Evolutionary conservation across 768 basidiomycete species (phyloP).

Genomic region (Termitomyces sp.): DNA sequence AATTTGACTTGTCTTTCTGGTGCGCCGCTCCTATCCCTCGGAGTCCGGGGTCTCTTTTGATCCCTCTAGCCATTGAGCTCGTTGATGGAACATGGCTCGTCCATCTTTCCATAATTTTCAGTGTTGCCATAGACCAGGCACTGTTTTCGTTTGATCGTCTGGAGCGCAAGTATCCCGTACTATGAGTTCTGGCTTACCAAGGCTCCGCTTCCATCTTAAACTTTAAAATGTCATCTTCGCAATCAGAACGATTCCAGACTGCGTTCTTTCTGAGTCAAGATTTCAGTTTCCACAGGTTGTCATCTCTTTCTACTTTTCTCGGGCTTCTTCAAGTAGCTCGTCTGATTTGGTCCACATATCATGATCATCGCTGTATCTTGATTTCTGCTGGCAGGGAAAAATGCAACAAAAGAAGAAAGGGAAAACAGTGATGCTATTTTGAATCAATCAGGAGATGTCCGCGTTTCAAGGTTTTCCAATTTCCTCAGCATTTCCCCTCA

Average conservation of each 20-base stretch:
- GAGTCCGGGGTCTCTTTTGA: neutral
- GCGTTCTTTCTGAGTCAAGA: neutral
- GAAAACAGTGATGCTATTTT: too few species aligned
- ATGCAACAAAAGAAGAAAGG: too few species aligned
- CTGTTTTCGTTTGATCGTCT: too few species aligned
- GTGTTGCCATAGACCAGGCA: neutral
- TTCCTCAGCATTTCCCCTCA: neutral
- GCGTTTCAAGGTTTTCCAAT: neutral
- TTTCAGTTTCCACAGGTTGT: neutral
- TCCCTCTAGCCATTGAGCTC: neutral
- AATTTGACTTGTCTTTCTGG: neutral
- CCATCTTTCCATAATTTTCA: neutral
- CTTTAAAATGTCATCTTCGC: neutral
- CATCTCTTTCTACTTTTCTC: neutral
- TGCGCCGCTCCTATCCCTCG: neutral
- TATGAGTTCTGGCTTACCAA: neutral
- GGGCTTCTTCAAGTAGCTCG: neutral
- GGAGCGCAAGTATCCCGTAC: too few species aligned
- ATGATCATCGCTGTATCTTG: too few species aligned
- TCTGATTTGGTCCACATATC: neutral
- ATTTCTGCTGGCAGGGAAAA: neutral
- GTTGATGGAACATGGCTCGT: neutral
- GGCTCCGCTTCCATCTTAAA: neutral
- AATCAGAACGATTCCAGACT: constrained; percentile 1
- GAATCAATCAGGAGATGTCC: neutral